Percentiles rank a stretch among this genome's conserved stretches.
Evolutionary conservation across 352 stramenopile genomes (phyloP).

Genomic region (Phytophthora kernoviae): DNA sequence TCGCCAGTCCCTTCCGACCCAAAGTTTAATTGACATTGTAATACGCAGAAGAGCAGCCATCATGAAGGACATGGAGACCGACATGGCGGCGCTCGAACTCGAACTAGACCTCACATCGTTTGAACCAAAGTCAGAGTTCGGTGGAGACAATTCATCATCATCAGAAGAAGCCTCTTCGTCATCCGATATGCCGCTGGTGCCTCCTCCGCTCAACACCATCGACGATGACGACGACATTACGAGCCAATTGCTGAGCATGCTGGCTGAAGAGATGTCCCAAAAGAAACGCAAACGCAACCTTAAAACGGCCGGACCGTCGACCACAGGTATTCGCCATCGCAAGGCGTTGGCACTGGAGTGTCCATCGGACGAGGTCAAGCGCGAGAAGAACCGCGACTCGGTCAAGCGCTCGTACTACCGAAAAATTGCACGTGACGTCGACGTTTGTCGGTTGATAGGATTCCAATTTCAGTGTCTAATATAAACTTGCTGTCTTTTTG

Average conservation of each 20-base stretch:
- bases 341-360: slow-evolving; percentile 33
- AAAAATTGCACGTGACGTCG: slow-evolving; percentile 41
- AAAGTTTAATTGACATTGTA: slow-evolving; percentile 13
- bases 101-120: slow-evolving; percentile 24
- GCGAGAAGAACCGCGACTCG: slow-evolving; percentile 63
- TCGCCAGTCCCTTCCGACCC: slow-evolving; percentile 1
- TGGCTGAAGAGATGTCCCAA: slow-evolving; percentile 47
- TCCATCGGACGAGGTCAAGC: slow-evolving; percentile 44
- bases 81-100: slow-evolving; percentile 35
- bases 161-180: slow-evolving; percentile 31
- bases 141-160: slow-evolving; percentile 18
- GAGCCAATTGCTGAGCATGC: slow-evolving; percentile 45
- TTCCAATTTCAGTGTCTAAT: no score
- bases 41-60: not conserved
- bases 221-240: slow-evolving; percentile 50
- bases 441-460: not conserved
- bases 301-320: slow-evolving; percentile 25
- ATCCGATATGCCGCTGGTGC: slow-evolving; percentile 23
- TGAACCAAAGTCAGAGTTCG: slow-evolving; percentile 29
- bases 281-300: slow-evolving; percentile 45
- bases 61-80: slow-evolving; percentile 37
- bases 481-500: no score
- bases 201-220: slow-evolving; percentile 22
- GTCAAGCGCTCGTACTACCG: slow-evolving; percentile 61
- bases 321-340: slow-evolving; percentile 28